These are phyloP conservation scores for Dichotomopilus funicola DNA, from an alignment of 2,329 filamentous ascomycete genomes.

Conservation along the genomic window DNA sequence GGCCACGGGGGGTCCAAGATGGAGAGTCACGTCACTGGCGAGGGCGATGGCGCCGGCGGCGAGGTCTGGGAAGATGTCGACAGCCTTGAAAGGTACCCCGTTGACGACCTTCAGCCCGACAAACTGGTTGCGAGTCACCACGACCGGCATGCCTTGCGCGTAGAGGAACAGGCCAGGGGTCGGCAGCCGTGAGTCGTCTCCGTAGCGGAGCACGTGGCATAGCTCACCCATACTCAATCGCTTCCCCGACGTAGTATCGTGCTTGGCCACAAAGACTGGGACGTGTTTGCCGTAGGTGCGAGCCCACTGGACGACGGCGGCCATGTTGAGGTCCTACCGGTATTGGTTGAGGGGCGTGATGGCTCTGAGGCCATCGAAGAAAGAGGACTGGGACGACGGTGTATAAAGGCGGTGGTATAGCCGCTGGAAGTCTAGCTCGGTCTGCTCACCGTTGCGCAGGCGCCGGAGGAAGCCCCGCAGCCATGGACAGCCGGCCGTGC, in stretches of 20 bases:
- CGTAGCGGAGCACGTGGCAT: slow-evolving; percentile 2
- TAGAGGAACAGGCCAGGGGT: neutral
- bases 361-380: neutral
- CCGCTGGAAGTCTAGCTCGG: slow-evolving; percentile 5
- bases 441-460: slow-evolving; percentile 2
- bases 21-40: neutral
- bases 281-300: slow-evolving; percentile 10
- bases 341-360: slow-evolving; percentile 4
- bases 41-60: neutral
- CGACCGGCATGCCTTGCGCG: neutral
- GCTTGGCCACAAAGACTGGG: slow-evolving; percentile 7
- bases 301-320: slow-evolving; percentile 6
- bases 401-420: neutral
- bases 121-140: neutral
- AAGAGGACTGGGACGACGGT: neutral
- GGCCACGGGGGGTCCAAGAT: neutral
- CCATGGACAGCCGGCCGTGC: slow-evolving; percentile 5
- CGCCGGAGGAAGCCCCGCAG: slow-evolving; percentile 6
- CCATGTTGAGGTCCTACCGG: slow-evolving; percentile 9
- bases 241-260: slow-evolving; percentile 9
- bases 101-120: neutral
- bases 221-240: slow-evolving; percentile 13
- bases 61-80: neutral
- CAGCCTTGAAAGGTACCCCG: neutral
- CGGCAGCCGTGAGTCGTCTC: slow-evolving; percentile 6